phyloP scores from a whole-genome alignment of 345 rosid species.

The Murraya paniculata region DNA sequence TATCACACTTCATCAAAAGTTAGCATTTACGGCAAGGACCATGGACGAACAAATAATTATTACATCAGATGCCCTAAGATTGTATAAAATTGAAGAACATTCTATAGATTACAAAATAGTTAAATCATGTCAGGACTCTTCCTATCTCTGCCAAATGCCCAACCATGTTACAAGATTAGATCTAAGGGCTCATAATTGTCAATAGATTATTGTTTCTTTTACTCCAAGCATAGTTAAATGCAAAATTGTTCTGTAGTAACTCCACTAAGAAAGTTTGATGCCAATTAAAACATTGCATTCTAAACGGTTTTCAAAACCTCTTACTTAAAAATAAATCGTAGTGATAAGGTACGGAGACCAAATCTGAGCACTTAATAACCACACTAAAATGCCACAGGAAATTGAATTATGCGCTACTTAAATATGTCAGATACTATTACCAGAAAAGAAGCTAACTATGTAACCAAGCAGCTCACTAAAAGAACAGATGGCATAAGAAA shows the following conservation, averaged over 20 bases:
- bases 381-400: background rate
- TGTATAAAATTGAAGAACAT: background rate
- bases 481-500: constrained; percentile 3
- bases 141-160: background rate
- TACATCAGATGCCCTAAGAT: background rate
- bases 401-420: constrained; percentile 4
- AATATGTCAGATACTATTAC: constrained; percentile 6
- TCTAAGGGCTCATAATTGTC: background rate
- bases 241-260: background rate
- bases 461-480: constrained; percentile 15
- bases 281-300: background rate
- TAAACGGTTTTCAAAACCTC: background rate
- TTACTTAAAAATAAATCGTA: no score
- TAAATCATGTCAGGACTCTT: background rate
- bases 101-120: background rate
- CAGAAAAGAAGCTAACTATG: background rate
- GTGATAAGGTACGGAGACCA: background rate
- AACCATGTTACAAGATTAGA: background rate
- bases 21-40: background rate
- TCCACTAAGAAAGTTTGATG: background rate
- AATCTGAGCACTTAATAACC: background rate
- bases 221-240: background rate
- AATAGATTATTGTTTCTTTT: background rate
- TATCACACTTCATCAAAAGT: background rate
- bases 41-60: background rate